These are phyloP conservation scores for Buddleja alternifolia DNA, from an alignment of 257 asterid species.

Conservation along the genomic window DNA sequence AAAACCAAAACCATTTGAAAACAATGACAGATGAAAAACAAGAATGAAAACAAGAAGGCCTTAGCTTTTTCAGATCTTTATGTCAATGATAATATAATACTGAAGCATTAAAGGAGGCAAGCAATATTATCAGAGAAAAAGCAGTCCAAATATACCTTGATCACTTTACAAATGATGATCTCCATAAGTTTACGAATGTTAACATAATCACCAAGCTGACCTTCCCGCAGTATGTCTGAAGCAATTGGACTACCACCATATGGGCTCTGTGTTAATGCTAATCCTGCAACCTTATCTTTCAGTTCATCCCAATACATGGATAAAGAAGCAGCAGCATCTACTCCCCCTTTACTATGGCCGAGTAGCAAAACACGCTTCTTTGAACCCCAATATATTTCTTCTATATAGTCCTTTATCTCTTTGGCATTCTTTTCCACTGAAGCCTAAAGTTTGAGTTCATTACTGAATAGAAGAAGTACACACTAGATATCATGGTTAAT, in stretches of 20 bases:
- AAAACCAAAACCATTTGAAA: too few species aligned
- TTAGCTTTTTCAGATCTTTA: constrained; percentile 11
- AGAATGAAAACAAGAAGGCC: too few species aligned
- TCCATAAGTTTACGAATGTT: constrained; percentile 95
- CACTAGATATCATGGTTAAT: constrained; percentile 12
- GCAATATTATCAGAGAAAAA: constrained; percentile 15
- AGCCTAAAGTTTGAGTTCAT: constrained; percentile 57
- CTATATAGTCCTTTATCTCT: constrained; percentile 88
- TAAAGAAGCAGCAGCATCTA: constrained; percentile 91
- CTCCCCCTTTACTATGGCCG: constrained; percentile 98
- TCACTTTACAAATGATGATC: constrained; percentile 87
- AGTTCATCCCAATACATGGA: constrained; percentile 91
- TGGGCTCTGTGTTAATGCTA: constrained; percentile 93
- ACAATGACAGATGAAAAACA: too few species aligned
- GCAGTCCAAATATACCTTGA: constrained; percentile 64
- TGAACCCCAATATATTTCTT: constrained; percentile 95
- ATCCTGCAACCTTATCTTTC: constrained; percentile 93
- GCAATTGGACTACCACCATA: constrained; percentile 98
- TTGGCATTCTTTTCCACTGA: constrained; percentile 89
- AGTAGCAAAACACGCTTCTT: constrained; percentile 79
- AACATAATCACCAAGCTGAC: constrained; percentile 97
- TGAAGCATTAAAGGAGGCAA: constrained; percentile 1
- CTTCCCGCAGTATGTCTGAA: constrained; percentile 89
- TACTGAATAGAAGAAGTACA: constrained; percentile 24
- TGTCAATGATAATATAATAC: background rate